A percentile compares a stretch with the other conserved stretches of the same genome.
Evolutionary conservation across 345 rosid genomes (phyloP).

Genomic region (Pseudoturritis turrita): DNA sequence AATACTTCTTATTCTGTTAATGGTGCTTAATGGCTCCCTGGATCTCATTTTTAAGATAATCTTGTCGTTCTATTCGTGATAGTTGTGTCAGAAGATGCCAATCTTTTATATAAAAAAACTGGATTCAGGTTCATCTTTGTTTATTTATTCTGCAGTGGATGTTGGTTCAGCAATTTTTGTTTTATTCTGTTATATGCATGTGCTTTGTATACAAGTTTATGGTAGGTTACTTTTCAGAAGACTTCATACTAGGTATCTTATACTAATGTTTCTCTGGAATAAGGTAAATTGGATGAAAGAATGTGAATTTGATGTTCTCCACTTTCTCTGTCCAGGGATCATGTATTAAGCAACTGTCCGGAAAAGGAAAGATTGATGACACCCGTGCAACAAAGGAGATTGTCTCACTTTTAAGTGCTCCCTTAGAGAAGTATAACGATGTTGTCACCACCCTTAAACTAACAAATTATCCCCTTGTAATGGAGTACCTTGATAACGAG

Average conservation of each 20-base stretch:
- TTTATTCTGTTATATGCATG: not conserved
- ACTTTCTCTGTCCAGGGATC: conserved; percentile 62
- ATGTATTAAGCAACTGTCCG: conserved; percentile 76
- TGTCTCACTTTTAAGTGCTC: conserved; percentile 94
- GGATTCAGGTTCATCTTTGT: not conserved
- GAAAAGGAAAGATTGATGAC: conserved; percentile 77
- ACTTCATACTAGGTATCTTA: not conserved
- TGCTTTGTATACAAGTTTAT: not conserved
- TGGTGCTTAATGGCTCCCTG: conserved; percentile 1
- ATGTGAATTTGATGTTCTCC: conserved; percentile 16
- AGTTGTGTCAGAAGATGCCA: not conserved
- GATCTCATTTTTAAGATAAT: not conserved
- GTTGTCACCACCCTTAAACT: conserved; percentile 87
- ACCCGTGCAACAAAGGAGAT: conserved; percentile 85
- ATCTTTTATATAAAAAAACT: not conserved
- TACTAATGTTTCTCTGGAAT: not conserved
- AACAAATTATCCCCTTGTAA: conserved; percentile 75
- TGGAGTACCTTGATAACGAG: conserved; percentile 87
- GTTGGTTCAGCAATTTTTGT: not conserved
- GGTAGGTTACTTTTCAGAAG: conserved; percentile 1
- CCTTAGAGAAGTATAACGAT: conserved; percentile 91
- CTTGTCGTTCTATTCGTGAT: not conserved
- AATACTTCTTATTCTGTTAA: not conserved
- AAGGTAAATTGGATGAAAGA: conserved; percentile 15
- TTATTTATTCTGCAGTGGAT: not conserved